phyloP scores from a whole-genome alignment of 1,139 yeast species.

The Maudiozyma humilis region DNA sequence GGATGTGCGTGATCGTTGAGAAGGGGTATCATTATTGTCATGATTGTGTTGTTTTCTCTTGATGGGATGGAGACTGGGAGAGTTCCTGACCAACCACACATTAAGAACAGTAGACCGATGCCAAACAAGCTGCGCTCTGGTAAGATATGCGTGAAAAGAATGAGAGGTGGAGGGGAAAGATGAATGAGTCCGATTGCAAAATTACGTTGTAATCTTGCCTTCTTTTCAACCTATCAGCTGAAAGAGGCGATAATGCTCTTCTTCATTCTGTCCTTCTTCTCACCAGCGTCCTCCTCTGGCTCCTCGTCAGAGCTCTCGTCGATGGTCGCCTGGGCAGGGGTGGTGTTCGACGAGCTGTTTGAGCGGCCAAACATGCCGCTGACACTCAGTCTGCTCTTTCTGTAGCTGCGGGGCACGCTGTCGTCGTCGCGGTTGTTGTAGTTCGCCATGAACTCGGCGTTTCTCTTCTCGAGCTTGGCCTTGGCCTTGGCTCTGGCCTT shows the following conservation, averaged over 20 bases:
- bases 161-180: background rate
- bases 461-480: background rate
- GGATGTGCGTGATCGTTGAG: too few species aligned
- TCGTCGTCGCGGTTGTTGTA: background rate
- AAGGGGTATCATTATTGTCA: too few species aligned
- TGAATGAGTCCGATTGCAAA: background rate
- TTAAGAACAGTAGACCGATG: too few species aligned
- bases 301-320: background rate
- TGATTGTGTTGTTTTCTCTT: background rate
- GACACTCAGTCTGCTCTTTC: background rate
- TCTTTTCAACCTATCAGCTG: background rate
- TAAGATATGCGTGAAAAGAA: too few species aligned
- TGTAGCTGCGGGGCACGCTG: background rate
- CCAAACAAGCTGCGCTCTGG: too few species aligned
- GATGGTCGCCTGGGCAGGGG: background rate
- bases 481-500: background rate
- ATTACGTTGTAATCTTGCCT: too few species aligned
- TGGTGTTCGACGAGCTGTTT: background rate
- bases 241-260: slow-evolving; percentile 1
- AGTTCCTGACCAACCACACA: too few species aligned
- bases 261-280: slow-evolving; percentile 1
- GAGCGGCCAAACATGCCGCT: slow-evolving; percentile 2
- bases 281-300: background rate
- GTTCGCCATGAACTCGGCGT: background rate
- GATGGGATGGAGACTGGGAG: background rate